Percentiles rank a stretch among this genome's conserved stretches.
Evolutionary conservation across 2,329 filamentous ascomycete species (phyloP).

Genomic region (Calonectria henricotiae): DNA sequence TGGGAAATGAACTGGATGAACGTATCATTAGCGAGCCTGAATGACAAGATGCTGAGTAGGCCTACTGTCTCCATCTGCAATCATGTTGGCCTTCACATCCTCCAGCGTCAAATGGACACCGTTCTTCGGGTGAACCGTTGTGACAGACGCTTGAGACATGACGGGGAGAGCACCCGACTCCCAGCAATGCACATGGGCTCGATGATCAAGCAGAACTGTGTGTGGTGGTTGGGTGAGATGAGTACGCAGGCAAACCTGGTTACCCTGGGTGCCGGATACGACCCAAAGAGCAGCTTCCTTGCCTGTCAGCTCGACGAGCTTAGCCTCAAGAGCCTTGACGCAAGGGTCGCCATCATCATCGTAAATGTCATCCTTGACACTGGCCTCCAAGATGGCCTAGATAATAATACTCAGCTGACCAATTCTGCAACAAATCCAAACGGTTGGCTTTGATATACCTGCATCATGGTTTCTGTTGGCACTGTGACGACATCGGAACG

Average conservation of each 20-base stretch:
- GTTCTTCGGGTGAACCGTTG: constrained; percentile 78
- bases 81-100: constrained; percentile 71
- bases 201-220: constrained; percentile 68
- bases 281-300: constrained; percentile 53
- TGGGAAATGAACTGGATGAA: constrained; percentile 77
- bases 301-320: constrained; percentile 48
- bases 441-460: constrained; percentile 25
- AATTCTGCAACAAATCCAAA: not conserved
- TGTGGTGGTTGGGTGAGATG: constrained; percentile 53
- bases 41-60: constrained; percentile 51
- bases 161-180: constrained; percentile 76
- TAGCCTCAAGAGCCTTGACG: constrained; percentile 48
- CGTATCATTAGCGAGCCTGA: constrained; percentile 58
- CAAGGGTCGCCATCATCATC: constrained; percentile 51
- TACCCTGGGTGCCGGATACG: constrained; percentile 52
- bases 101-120: constrained; percentile 80
- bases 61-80: constrained; percentile 51
- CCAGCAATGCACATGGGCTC: constrained; percentile 81
- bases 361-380: constrained; percentile 53
- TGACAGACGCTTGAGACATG: constrained; percentile 79
- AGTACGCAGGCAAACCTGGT: constrained; percentile 52
- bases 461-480: constrained; percentile 51
- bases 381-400: constrained; percentile 50
- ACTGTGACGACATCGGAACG: constrained; percentile 53
- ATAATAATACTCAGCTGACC: not conserved